phyloP scores from a whole-genome alignment of 768 basidiomycete species.

The Jaapia argillacea region DNA sequence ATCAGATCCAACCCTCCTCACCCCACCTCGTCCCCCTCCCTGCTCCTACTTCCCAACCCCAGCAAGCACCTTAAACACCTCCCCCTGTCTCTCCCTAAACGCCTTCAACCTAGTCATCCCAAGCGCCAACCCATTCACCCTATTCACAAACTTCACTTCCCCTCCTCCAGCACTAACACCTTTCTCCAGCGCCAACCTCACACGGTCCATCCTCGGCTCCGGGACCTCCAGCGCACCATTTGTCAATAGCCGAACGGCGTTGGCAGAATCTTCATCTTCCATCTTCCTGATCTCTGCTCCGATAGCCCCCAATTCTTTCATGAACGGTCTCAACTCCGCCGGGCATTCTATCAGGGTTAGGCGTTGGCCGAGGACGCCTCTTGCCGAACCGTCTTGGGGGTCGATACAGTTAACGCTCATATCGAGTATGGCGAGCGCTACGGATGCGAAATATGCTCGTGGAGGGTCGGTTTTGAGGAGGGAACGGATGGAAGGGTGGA shows the following conservation, averaged over 20 bases:
- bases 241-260: constrained; percentile 32
- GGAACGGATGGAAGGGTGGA: constrained; percentile 38
- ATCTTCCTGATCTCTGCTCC: constrained; percentile 39
- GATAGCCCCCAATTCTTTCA: constrained; percentile 51
- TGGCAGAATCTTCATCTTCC: constrained; percentile 42
- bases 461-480: constrained; percentile 53
- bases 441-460: constrained; percentile 72
- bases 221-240: constrained; percentile 26
- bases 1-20: no score
- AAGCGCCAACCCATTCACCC: constrained; percentile 31
- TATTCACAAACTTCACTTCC: constrained; percentile 20
- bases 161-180: constrained; percentile 47
- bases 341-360: constrained; percentile 59
- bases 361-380: constrained; percentile 46
- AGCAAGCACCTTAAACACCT: no score
- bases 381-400: constrained; percentile 36
- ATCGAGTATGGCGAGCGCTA: constrained; percentile 63
- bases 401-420: constrained; percentile 45
- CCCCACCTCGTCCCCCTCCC: no score
- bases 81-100: no score
- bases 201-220: constrained; percentile 44
- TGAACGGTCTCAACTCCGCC: constrained; percentile 51
- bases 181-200: constrained; percentile 43
- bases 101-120: no score
- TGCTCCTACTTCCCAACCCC: no score